Evolutionary conservation across 768 basidiomycete species (phyloP).

Genomic region (Mycena latifolia): DNA sequence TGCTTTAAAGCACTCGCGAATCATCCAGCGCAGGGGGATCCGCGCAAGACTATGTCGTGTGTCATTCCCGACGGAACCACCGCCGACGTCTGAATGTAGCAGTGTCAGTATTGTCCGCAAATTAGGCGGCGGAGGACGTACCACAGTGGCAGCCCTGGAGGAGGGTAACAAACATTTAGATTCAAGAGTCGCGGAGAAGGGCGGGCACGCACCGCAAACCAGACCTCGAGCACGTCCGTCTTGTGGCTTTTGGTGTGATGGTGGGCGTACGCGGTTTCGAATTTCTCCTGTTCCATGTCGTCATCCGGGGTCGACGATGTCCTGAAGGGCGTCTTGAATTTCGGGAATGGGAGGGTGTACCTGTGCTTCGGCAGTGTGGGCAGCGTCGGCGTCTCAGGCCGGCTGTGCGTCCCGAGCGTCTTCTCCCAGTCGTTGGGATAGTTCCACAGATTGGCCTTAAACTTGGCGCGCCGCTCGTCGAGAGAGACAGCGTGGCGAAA

Average conservation of each 20-base stretch:
- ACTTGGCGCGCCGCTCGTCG: slow-evolving; percentile 76
- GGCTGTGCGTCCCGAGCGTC: slow-evolving; percentile 1
- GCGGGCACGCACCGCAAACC: slow-evolving; percentile 63
- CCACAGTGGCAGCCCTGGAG: slow-evolving; percentile 72
- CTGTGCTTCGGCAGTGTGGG: too few species aligned
- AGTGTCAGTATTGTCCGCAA: not conserved
- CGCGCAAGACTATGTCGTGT: slow-evolving; percentile 71
- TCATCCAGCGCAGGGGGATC: slow-evolving; percentile 84
- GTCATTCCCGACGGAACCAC: slow-evolving; percentile 70
- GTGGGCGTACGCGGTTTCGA: too few species aligned
- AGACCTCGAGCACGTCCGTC: slow-evolving; percentile 82
- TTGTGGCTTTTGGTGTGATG: too few species aligned
- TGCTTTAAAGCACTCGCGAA: slow-evolving; percentile 70
- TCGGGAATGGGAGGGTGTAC: too few species aligned
- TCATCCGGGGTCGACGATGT: too few species aligned
- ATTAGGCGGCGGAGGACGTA: slow-evolving; percentile 43
- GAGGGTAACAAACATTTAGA: too few species aligned
- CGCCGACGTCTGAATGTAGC: slow-evolving; percentile 71
- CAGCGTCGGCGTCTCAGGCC: too few species aligned
- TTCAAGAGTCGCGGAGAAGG: too few species aligned
- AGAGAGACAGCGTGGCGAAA: slow-evolving; percentile 82
- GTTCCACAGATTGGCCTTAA: slow-evolving; percentile 62
- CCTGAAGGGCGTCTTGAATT: too few species aligned
- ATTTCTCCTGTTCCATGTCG: too few species aligned
- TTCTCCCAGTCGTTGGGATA: slow-evolving; percentile 45